Evolutionary conservation across 768 basidiomycete genomes (phyloP), one percentile per base, ranked within the genome.

Genomic region (Favolaschia claudopus): DNA sequence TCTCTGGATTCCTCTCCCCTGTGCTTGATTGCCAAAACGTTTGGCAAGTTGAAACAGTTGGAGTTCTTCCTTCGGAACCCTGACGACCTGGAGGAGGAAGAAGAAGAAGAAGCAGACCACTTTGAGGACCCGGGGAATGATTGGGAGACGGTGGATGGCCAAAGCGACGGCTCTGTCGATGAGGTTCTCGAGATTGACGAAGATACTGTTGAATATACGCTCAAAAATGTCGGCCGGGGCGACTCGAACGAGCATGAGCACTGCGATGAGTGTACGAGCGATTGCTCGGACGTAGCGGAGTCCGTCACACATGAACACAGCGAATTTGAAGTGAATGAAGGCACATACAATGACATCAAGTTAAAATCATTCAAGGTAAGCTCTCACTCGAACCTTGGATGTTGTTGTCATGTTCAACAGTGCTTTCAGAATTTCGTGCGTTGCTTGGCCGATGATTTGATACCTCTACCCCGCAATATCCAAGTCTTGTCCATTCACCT

Each of bases 41-140:
- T 59, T 27, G 50, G 50, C 7, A 47, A 53, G 19, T 29, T 59
- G 27, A 46, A 53, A 28, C 29, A 24, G 6, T 39, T 59, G 28
- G 9, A 22, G 31, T 42, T 53, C 29, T 53, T 48, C 51, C 37
- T 59, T 25, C 50, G 10, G 14, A 40, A 53, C 29, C 15, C 38
- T n/a, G 10, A 22, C 15, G 15, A 39, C 24, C 10, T 22, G 38
- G 19, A 39, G 10, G 15, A n/a, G 12, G 4, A 5, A 27, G 15
- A 22, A n/a, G n/a, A 15, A 2, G 40, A 34, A 5, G 55, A 19
- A 9, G 7, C 10, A n/a, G n/a, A n/a, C n/a, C n/a, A n/a, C n/a
- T n/a, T n/a, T 43, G 43, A 38, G 5, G 57, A 17, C 22, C 39
- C 44, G n/a, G 49, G 48, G 9, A 51, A n/a, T 17, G 37, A 36